phyloP scores from a whole-genome alignment of 495 filamentous ascomycete species.

The Podospora pseudopauciseta region DNA sequence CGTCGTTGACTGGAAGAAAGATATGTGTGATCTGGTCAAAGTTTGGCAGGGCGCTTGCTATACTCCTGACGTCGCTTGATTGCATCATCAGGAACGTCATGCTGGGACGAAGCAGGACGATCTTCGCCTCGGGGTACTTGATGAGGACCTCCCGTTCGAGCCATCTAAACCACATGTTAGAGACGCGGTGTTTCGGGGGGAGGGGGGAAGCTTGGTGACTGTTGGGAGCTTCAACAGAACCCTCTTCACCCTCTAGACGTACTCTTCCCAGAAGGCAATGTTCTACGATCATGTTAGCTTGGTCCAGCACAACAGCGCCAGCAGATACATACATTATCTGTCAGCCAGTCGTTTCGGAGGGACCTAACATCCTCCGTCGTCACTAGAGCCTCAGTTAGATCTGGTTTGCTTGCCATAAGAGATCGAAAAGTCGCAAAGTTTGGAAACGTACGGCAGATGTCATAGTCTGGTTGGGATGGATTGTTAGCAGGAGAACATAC shows the following conservation, averaged over 20 bases:
- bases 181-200: background rate
- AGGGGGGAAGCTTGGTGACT: too few relatives aligned
- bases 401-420: background rate
- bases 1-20: constrained; percentile 96
- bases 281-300: constrained; percentile 46
- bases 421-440: background rate
- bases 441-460: constrained; percentile 40
- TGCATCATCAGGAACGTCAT: constrained; percentile 93
- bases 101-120: constrained; percentile 85
- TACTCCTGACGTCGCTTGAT: constrained; percentile 67
- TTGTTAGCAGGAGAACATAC: constrained; percentile 9
- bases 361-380: constrained; percentile 75
- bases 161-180: constrained; percentile 53
- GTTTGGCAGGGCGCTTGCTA: constrained; percentile 72
- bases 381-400: constrained; percentile 29
- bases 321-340: constrained; percentile 75
- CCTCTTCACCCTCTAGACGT: constrained; percentile 34
- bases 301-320: constrained; percentile 16
- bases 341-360: constrained; percentile 91
- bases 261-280: constrained; percentile 99
- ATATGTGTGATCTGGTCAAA: constrained; percentile 84
- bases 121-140: constrained; percentile 71
- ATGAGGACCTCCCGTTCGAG: constrained; percentile 83
- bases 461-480: constrained; percentile 34
- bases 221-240: background rate